phyloP scores from a whole-genome alignment of 1,284 basidiomycete genomes.

The Irpex rosettiformis region DNA sequence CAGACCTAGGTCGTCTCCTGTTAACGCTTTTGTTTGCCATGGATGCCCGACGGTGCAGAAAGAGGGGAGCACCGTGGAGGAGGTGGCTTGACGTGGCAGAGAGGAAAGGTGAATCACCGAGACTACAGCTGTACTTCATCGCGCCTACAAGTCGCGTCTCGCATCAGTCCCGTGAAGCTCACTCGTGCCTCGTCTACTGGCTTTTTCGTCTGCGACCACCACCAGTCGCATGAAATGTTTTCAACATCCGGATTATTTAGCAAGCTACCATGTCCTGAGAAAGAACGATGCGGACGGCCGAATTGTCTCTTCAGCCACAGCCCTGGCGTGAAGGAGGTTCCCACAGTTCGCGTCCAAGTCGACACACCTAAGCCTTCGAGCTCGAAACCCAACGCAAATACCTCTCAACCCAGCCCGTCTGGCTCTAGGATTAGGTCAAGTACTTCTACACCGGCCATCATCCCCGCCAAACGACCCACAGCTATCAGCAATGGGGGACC shows the following conservation, averaged over 20 bases:
- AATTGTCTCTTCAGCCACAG: conserved; percentile 67
- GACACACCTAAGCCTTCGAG: conserved; percentile 26
- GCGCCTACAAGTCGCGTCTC: not conserved
- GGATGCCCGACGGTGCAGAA: not conserved
- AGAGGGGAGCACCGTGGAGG: conserved; percentile 8
- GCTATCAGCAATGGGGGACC: conserved; percentile 18
- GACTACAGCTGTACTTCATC: not conserved
- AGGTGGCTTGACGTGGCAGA: not conserved
- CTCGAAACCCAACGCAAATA: conserved; percentile 6
- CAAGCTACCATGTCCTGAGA: conserved; percentile 60
- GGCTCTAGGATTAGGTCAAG: conserved; percentile 10
- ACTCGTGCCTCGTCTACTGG: too few species aligned
- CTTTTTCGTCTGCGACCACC: not conserved
- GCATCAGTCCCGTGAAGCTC: too few species aligned
- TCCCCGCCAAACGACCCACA: conserved; percentile 32
- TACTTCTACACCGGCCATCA: conserved; percentile 9
- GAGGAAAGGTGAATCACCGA: not conserved
- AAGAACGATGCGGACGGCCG: conserved; percentile 40
- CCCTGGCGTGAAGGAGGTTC: conserved; percentile 33
- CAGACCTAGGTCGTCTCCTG: conserved; percentile 13
- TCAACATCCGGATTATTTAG: conserved; percentile 57
- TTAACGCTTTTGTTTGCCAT: conserved; percentile 9
- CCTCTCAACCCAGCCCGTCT: conserved; percentile 11
- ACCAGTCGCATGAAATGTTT: conserved; percentile 50
- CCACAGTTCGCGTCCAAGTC: conserved; percentile 37